Conservation (phyloP, 306 rosid genomes). For the Crataegus laevigata region DNA sequence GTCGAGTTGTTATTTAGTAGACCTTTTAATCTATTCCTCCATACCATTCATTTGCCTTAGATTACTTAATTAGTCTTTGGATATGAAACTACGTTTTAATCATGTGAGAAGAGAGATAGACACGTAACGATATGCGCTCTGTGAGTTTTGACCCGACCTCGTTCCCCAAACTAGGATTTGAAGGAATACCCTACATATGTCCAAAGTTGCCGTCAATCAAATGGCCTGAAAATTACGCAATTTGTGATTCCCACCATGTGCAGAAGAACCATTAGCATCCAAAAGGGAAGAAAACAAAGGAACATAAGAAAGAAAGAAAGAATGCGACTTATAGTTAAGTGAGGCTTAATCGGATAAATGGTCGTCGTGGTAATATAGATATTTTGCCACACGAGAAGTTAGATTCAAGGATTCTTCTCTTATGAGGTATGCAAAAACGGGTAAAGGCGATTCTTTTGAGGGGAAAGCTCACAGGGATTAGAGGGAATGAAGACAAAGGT, state of each 20-base stretch:
- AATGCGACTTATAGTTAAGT: background rate
- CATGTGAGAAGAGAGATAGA: too few species aligned
- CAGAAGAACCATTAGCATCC: background rate
- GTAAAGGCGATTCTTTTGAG: slow-evolving; percentile 68
- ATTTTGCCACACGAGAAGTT: slow-evolving; percentile 18
- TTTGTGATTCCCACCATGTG: slow-evolving; percentile 40
- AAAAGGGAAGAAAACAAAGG: background rate
- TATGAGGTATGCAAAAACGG: slow-evolving; percentile 59
- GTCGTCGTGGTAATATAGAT: too few species aligned
- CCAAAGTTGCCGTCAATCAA: background rate
- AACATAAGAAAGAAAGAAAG: background rate
- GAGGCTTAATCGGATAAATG: too few species aligned
- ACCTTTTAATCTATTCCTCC: background rate
- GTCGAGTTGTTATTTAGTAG: background rate
- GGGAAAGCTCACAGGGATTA: slow-evolving; percentile 73
- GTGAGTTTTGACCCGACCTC: background rate
- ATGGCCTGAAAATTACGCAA: slow-evolving; percentile 33
- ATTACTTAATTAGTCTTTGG: background rate
- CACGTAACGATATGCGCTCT: too few species aligned
- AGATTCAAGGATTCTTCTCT: slow-evolving; percentile 88
- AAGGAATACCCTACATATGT: background rate
- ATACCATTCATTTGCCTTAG: too few species aligned
- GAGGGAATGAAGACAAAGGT: slow-evolving; percentile 97
- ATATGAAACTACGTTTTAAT: background rate
- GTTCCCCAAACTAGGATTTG: background rate